Percentiles rank a stretch among this genome's conserved stretches.
Evolutionary conservation across 2,329 filamentous ascomycete species (phyloP).

Genomic region (Stemphylium lycopersici): DNA sequence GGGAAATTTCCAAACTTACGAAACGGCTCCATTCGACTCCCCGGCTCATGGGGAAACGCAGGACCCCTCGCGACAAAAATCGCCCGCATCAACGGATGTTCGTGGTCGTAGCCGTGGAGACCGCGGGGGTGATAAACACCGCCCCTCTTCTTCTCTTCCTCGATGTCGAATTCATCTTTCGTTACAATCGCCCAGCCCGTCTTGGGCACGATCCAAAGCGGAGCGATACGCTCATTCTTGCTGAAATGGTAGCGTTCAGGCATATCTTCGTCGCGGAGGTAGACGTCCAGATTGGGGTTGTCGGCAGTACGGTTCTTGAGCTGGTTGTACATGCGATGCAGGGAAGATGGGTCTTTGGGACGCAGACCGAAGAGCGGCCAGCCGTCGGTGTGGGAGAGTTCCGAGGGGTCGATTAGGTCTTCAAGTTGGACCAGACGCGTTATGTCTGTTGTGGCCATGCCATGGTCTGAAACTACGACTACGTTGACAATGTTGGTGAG

Average conservation of each 20-base stretch:
- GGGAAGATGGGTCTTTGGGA: constrained; percentile 71
- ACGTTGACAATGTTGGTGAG: constrained; percentile 90
- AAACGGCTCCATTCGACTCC: constrained; percentile 79
- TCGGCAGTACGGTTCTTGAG: constrained; percentile 60
- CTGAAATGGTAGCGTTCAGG: constrained; percentile 91
- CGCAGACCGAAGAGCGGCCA: constrained; percentile 93
- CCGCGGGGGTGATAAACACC: constrained; percentile 79
- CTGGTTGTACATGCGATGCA: constrained; percentile 70
- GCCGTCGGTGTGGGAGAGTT: constrained; percentile 85
- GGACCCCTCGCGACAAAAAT: constrained; percentile 93
- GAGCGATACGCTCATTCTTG: constrained; percentile 86
- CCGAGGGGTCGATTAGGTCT: constrained; percentile 77
- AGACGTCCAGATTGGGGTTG: constrained; percentile 80
- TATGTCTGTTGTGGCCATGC: constrained; percentile 92
- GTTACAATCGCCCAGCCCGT: constrained; percentile 91
- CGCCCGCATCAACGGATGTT: constrained; percentile 93
- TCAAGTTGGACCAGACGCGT: constrained; percentile 86
- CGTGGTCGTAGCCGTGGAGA: constrained; percentile 92
- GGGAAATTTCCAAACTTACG: constrained; percentile 64
- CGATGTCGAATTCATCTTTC: constrained; percentile 77
- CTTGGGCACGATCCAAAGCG: constrained; percentile 91
- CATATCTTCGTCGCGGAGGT: constrained; percentile 86
- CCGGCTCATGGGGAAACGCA: constrained; percentile 84
- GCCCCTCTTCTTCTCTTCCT: constrained; percentile 67
- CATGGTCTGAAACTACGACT: constrained; percentile 95